Evolutionary conservation across 306 rosid species (phyloP).

Genomic region (Begonia peltatifolia): DNA sequence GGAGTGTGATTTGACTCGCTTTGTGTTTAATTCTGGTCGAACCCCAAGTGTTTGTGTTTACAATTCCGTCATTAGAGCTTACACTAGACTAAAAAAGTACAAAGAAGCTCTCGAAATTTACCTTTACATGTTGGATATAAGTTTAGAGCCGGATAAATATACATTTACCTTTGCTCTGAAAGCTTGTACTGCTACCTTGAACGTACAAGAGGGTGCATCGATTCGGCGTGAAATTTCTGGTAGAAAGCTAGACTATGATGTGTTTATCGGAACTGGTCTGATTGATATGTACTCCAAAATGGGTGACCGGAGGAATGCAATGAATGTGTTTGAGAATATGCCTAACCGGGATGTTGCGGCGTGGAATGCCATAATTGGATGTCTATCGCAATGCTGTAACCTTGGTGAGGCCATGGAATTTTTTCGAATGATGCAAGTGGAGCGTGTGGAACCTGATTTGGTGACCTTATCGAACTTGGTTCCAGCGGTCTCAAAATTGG

Average conservation of each 20-base stretch:
- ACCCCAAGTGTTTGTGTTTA: constrained; percentile 35
- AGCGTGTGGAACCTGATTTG: constrained; percentile 24
- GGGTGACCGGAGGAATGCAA: constrained; percentile 37
- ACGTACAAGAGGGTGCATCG: constrained; percentile 31
- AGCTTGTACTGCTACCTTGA: constrained; percentile 46
- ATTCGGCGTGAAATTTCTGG: constrained; percentile 29
- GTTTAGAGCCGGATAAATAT: constrained; percentile 47
- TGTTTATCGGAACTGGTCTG: constrained; percentile 55
- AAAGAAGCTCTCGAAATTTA: constrained; percentile 27
- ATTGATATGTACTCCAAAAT: constrained; percentile 45
- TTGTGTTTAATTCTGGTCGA: constrained; percentile 16
- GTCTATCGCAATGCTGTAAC: constrained; percentile 39
- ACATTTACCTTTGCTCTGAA: constrained; percentile 51
- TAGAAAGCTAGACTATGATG: constrained; percentile 30
- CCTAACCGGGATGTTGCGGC: constrained; percentile 32
- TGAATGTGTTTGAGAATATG: constrained; percentile 40
- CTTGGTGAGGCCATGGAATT: constrained; percentile 28
- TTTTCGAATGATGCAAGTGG: constrained; percentile 30
- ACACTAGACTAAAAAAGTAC: constrained; percentile 19
- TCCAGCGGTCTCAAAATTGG: constrained; percentile 42
- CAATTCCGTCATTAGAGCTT: constrained; percentile 47
- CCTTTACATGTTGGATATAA: constrained; percentile 22
- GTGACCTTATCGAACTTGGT: constrained; percentile 61
- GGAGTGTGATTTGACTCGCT: constrained; percentile 12
- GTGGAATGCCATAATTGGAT: constrained; percentile 60